Conservation (phyloP, 192 early-diverging fungal genomes). For the Borealophlyctis nickersoniae region DNA sequence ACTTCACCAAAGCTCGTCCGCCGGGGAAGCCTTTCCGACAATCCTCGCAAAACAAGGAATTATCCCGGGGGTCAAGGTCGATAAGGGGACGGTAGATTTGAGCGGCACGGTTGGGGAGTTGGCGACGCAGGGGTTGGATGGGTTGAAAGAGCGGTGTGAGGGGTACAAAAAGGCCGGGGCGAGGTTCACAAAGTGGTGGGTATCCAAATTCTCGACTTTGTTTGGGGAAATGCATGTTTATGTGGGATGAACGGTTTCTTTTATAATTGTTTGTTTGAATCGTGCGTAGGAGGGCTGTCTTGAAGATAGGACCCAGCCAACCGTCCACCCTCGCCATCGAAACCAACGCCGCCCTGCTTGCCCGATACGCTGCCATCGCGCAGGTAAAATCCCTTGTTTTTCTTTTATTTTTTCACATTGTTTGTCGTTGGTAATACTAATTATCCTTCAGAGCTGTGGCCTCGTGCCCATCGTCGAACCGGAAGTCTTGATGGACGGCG, state of each 20-base stretch:
- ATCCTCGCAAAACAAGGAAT: conserved; percentile 37
- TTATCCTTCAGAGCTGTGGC: conserved; percentile 28
- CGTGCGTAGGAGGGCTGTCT: conserved; percentile 32
- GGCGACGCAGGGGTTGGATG: conserved; percentile 44
- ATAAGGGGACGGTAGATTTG: conserved; percentile 41
- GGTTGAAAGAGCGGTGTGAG: conserved; percentile 33
- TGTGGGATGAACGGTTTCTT: conserved; percentile 3
- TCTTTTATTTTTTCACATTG: no score
- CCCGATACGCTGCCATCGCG: conserved; percentile 44
- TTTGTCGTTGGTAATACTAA: no score
- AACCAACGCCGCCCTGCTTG: conserved; percentile 46
- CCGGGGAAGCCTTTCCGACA: conserved; percentile 38
- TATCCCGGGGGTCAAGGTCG: conserved; percentile 44
- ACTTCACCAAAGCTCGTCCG: conserved; percentile 37
- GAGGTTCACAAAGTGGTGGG: conserved; percentile 43
- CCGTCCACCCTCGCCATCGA: conserved; percentile 33
- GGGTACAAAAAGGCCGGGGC: conserved; percentile 45
- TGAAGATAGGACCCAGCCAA: conserved; percentile 32
- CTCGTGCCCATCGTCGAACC: conserved; percentile 50
- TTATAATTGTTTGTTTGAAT: conserved; percentile 5
- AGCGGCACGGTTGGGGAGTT: conserved; percentile 42
- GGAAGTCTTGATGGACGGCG: conserved; percentile 47
- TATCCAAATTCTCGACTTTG: no score
- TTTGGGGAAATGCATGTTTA: conserved; percentile 4
- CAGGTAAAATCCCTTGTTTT: conserved; percentile 1